Base-by-base conservation (phyloP, 2,329 filamentous ascomycete genomes). In the Curvularia eragrostidis region DNA sequence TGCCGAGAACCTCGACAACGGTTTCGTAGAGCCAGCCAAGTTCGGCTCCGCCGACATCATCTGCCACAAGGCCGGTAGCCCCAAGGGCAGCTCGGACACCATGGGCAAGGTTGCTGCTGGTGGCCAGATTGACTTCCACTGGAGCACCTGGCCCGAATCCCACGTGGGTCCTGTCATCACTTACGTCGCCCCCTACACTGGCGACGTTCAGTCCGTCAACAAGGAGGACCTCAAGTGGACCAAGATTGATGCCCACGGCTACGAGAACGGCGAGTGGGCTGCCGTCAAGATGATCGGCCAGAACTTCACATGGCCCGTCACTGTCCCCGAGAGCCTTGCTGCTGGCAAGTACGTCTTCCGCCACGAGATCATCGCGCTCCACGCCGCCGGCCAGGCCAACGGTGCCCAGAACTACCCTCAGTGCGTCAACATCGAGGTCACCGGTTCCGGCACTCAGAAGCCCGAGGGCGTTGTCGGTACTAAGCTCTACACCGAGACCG, bases 21-120 rank as follows among this genome's bases (percentile, higher is more conserved):
- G 73, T 58, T 76, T 74, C 55, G 68, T 76, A 28, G 63, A 66
- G 52, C 71, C 71, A 43, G 64, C 67, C 59, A 47, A 59, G 28
- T 76, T 69, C 64, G 56, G 52, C 52, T 59, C 55, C 15, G 41
- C 72, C 48, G 72, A 76, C 63, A 87, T 89, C 63, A 85, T 87
- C 76, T 89, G 86, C 79, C 87, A 90, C 80, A 80, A 80, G 71
- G 75, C 77, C 42, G 86, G 83, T 28, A 79, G 80, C 28, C 80
- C 82, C 78, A 59, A 66, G 28, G 58, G 58, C 26, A 65, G 62
- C 24, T 65, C 61, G 10, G 77, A 81, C 56, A 79, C 81, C 61
- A 44, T 70, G 48, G 85, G 83, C 18, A 77, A 82, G n/a, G 83
- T 89, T 36, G 78, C 81, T n/a, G 88, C 87, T 13, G 89, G 88